Evolutionary conservation across 257 asterid genomes (phyloP), one percentile per base, ranked within the genome.

Genomic region (Przewalskia tangutica): DNA sequence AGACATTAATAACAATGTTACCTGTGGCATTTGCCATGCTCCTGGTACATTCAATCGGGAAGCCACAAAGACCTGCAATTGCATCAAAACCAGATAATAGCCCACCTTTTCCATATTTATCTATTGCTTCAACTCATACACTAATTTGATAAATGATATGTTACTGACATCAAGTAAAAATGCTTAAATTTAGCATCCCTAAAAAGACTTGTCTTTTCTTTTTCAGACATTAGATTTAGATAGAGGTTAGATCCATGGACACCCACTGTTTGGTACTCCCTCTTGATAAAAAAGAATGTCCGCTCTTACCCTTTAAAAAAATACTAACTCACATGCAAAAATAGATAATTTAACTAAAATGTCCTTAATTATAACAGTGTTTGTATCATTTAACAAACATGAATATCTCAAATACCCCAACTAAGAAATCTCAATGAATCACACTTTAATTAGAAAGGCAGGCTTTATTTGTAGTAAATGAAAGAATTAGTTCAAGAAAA

Each of bases 1-100:
- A 60, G 11, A 2, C 16, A 18, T 2, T 59, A 12, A 20, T 50
- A 32, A 14, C 20, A 83, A 38, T 46, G 27, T 86, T 88, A 94
- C 99, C 99, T 95, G 99, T 81, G 99, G 98, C 99, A 95, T 95
- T 89, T 95, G 99, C 99, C 99, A 95, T 60, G 99, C 99, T 88
- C 99, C 99, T 38, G 99, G 99, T 84, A 95, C 98, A 85, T 95
- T 95, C 88, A 95, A 80, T 90, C 94, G 89, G 76, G 99, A 95
- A 34, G 99, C 99, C 83, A 95, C 98, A 86, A 95, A 95, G 82
- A 95, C 94, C 99, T 95, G 97, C 55, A 88, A 85, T 60, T 20
- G 65, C 84, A 79, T 81, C 46, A 42, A 20, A 13, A 48, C 44
- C 44, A 73, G 58, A 48, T 73, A 71, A 46, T 36, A 44, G 1